Base-by-base conservation (phyloP, 768 basidiomycete species). In the Boletus vinaceobasis region DNA sequence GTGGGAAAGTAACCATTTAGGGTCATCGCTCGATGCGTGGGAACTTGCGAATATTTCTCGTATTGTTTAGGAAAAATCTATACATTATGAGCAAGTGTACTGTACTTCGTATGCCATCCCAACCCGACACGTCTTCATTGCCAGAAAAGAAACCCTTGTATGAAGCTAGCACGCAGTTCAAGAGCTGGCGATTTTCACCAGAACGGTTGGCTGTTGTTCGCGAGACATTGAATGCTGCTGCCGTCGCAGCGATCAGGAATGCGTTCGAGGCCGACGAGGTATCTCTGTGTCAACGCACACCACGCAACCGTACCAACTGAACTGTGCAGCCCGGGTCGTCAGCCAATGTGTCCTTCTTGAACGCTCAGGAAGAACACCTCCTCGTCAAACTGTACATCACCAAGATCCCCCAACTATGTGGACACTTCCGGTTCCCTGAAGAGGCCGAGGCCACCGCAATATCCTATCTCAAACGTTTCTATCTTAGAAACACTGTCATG, bases 401-500 rank as follows among this genome's bases (percentile, higher is more conserved):
- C 44, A 94, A 93, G 72, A 84, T 94, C n/a, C 78, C 87, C 1
- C 86, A 88, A 62, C 77, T 97, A 43, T 96, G 90, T 66, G 84
- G 83, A 0, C 84, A 85, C 59, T 95, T 97, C 65, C 83, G 86
- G 43, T 90, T 96, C 67, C 88, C 92, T 0, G 92, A 96, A 62
- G 87, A 93, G 65, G 93, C 98, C 7, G 91, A 95, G 70, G 90
- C 93, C 0, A 98, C 96, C 4, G 93, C 94, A 0, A 80, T 90
- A 53, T 86, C 82, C 52, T 99, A 97, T 71, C 76, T 99, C 61
- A 98, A 98, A 70, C 81, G 97, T 5, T 99, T 99, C 72, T 99
- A 98, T 68, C 80, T 98, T 52, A 89, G 89, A 74, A 98, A 98
- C 66, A 98, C 95, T 2, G 93, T 94, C 50, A 98, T 98, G 94